These are phyloP conservation scores for Lunularia cruciata DNA, from an alignment of 225 moss, liverwort and hornwort genomes.

Conservation along the genomic window DNA sequence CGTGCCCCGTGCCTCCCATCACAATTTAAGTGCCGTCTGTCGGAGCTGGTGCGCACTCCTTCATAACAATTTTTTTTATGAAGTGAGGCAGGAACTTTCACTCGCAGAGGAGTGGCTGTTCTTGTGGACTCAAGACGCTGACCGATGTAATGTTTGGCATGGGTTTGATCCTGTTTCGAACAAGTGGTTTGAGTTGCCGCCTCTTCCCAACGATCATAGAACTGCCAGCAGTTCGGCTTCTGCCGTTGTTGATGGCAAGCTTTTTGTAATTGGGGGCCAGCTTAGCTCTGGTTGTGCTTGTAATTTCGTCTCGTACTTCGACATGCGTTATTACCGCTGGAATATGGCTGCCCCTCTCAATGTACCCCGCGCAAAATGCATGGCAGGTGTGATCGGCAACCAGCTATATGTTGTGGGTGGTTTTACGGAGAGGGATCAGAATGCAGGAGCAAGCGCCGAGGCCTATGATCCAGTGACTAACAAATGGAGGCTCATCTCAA, in stretches of 20 bases:
- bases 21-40: conserved; percentile 70
- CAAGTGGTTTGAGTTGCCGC: conserved; percentile 89
- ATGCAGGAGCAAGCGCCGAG: conserved; percentile 90
- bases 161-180: conserved; percentile 89
- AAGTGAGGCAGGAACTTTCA: conserved; percentile 76
- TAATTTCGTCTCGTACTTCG: conserved; percentile 88
- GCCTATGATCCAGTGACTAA: conserved; percentile 75
- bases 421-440: conserved; percentile 82
- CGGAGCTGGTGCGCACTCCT: conserved; percentile 79
- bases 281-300: conserved; percentile 77
- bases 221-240: conserved; percentile 89
- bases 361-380: conserved; percentile 89
- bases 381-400: conserved; percentile 86
- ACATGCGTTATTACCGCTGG: conserved; percentile 93
- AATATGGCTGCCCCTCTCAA: conserved; percentile 78
- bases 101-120: conserved; percentile 91
- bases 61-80: conserved; percentile 69
- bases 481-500: conserved; percentile 71
- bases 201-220: conserved; percentile 80
- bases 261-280: conserved; percentile 95
- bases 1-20: conserved; percentile 79
- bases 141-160: conserved; percentile 94
- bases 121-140: conserved; percentile 86
- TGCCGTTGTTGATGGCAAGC: conserved; percentile 92
- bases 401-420: conserved; percentile 94